phyloP scores from a whole-genome alignment of 768 basidiomycete species.

The Mycena albidolilacea region DNA sequence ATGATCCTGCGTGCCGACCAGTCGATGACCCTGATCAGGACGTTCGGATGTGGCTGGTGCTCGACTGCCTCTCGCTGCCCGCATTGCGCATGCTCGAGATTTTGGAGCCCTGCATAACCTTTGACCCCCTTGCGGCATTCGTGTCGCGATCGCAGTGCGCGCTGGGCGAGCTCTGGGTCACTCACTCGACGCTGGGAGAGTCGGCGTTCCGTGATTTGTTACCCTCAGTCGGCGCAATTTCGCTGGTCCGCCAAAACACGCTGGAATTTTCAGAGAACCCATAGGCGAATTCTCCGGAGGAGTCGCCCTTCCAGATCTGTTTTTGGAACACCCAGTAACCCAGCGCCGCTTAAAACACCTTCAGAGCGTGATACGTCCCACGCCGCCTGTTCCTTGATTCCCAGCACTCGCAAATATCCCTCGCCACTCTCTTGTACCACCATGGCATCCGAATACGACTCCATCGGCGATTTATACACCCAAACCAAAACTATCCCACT shows the following conservation, averaged over 20 bases:
- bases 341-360: no score
- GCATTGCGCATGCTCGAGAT: neutral
- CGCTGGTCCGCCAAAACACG: neutral
- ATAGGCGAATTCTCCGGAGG: no score
- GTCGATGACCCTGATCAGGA: neutral
- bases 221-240: neutral
- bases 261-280: neutral
- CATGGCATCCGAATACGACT: no score
- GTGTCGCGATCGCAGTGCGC: neutral
- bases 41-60: neutral
- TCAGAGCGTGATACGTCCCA: no score
- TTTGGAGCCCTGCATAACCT: neutral
- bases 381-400: no score
- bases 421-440: no score
- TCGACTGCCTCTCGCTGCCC: neutral
- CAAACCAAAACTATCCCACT: no score
- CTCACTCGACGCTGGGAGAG: neutral
- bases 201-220: neutral
- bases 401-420: no score
- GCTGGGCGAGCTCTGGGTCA: conserved; percentile 4
- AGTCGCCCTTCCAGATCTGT: no score
- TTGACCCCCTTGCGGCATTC: neutral
- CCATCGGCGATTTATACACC: no score
- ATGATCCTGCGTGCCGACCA: neutral
- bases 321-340: no score